phyloP scores from a whole-genome alignment of 495 filamentous ascomycete genomes.

The Daldinia vernicosa region DNA sequence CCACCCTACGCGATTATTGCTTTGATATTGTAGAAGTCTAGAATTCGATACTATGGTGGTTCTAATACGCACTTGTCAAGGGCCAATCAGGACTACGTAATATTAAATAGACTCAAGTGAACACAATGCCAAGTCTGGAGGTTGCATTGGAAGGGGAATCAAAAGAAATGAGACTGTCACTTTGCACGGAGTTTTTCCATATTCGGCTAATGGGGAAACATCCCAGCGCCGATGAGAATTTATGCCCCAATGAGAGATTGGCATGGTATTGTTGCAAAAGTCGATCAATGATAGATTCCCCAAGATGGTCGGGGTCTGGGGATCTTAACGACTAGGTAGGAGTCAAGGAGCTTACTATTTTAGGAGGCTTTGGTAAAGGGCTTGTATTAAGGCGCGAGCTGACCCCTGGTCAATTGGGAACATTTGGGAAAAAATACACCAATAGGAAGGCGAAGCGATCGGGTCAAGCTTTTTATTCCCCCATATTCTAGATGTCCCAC shows the following conservation, averaged over 20 bases:
- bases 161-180: constrained; percentile 18
- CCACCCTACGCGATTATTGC: neutral
- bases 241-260: constrained; percentile 19
- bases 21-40: neutral
- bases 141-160: constrained; percentile 6
- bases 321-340: neutral
- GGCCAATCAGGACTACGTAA: constrained; percentile 5
- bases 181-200: constrained; percentile 15
- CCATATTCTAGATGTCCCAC: constrained; percentile 40
- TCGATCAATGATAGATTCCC: constrained; percentile 16
- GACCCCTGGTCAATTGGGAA: constrained; percentile 7
- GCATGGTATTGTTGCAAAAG: constrained; percentile 23
- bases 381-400: constrained; percentile 26
- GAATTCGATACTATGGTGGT: constrained; percentile 1
- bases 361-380: constrained; percentile 18
- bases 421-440: neutral
- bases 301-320: constrained; percentile 10
- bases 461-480: constrained; percentile 25
- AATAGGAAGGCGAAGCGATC: constrained; percentile 11
- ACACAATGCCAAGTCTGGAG: constrained; percentile 32
- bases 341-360: constrained; percentile 19
- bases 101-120: constrained; percentile 11
- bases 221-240: constrained; percentile 3
- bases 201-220: constrained; percentile 12
- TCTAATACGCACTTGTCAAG: constrained; percentile 6